Base-by-base conservation (phyloP, 2,329 filamentous ascomycete species). In the Hypomyces rosellus region DNA sequence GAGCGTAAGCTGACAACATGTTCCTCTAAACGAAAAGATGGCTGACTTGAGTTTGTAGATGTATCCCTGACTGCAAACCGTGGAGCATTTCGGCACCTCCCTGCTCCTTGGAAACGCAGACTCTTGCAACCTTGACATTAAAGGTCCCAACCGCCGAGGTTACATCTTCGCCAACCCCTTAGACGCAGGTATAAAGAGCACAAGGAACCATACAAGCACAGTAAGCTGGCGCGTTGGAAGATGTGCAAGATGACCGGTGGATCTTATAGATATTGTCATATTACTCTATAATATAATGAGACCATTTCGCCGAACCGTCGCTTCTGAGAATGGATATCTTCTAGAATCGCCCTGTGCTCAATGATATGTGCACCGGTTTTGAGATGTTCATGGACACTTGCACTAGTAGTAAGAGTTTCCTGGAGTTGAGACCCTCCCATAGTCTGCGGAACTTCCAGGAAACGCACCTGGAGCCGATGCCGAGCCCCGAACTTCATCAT, bases 391-490 rank as follows among this genome's bases (percentile, higher is more conserved):
- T 20, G 8, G 25, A 8, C 25, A 30, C 8, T 30, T 30, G 25
- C 25, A 8, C 25, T 30, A 68, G 46, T 74, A 75, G 51, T 70
- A 74, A 9, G 64, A 60, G 40, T 67, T 71, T 0, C 63, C 67
- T 22, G 61, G 59, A 36, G 65, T 62, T 5, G 58, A 54, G 22
- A 53, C 60, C 25, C 56, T 50, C 15, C 60, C 53, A 58, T 74
- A 74, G 33, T 75, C 69, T 3, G 59, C 60, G 25, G 66, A 63
- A 0, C 71, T 71, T 7, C 75, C 76, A 4, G 78, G 76, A 55
- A 77, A 82, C 0, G 74, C 73, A 3, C 78, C 77, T 5, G 72
- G 70, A 3, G 58, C 61, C 0, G 61, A 56, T 3, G 62, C 53
- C 0, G 61, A 61, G 0, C 61, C 62, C 44, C 60, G 58, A 15